Percentiles rank a stretch among this genome's conserved stretches.
Conservation (phyloP, 352 stramenopile genomes). For the Pythium periplocum region DNA sequence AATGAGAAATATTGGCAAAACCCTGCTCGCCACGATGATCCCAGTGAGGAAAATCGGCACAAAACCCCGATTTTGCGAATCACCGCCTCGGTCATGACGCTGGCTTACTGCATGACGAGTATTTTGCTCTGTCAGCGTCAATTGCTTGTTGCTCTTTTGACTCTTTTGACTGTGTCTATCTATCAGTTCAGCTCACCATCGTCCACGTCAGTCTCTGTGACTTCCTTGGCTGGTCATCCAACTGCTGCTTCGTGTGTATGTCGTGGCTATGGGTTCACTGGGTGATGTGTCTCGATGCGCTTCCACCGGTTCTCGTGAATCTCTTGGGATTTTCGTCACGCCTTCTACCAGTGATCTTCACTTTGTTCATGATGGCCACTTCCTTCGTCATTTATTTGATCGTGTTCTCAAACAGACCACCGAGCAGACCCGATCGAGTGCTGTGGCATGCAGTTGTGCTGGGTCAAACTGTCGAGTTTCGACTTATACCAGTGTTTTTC, state of each 20-base stretch:
- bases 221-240: conserved; percentile 6
- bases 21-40: too few relatives aligned
- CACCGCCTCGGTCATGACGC: too few relatives aligned
- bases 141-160: conserved; percentile 20
- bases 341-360: background rate
- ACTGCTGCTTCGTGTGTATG: conserved; percentile 12
- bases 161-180: conserved; percentile 42
- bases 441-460: background rate
- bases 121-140: conserved; percentile 34
- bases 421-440: too few relatives aligned
- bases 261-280: conserved; percentile 26
- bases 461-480: background rate
- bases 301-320: background rate
- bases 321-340: background rate
- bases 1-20: too few relatives aligned
- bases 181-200: conserved; percentile 18
- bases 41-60: too few relatives aligned
- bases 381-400: background rate
- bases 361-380: background rate
- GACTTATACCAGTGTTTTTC: conserved; percentile 2
- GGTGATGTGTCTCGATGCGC: conserved; percentile 14
- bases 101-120: conserved; percentile 8
- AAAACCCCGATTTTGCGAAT: too few relatives aligned
- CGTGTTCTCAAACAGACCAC: background rate
- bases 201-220: conserved; percentile 24